Evolutionary conservation across 2,329 filamentous ascomycete genomes (phyloP), one percentile per base, ranked within the genome.

Genomic region (Aspergillus sp.): DNA sequence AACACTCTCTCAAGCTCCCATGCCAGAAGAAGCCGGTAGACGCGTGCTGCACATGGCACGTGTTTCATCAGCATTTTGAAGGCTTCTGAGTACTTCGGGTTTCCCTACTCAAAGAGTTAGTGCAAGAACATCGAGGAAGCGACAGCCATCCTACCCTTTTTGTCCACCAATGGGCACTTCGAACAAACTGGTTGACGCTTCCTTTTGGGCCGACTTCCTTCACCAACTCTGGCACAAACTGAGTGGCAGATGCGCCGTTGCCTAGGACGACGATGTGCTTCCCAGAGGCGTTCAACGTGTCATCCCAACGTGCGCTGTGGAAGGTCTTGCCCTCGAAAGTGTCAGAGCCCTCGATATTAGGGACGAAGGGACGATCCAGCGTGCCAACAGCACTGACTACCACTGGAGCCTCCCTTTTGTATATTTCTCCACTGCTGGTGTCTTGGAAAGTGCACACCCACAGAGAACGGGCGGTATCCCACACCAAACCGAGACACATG

Each of bases 251-350:
- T 22, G 31, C 30, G 6, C 51, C 51, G 19, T 54, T 54, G 0
- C 51, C 51, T 4, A 54, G 31, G 11, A 54, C 51, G 25, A 54
- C 51, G 25, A 54, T 54, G 6, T 54, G 7, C n/a, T 54, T 54
- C 4, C 17, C 28, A 3, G 22, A 2, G n/a, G n/a, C 8, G 4
- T 45, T 43, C 15, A 43, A 9, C 22, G 6, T 25, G 15, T 54
- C n/a, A 9, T 54, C 31, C 51, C 51, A 54, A 2, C 31, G n/a
- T 0, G 51, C 51, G 5, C 51, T 54, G 15, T 54, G 51, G 34
- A 54, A 54, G 15, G 23, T 25, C 7, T 25, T 43, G 2, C 51
- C 51, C 30, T 22, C 9, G 19, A 54, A 54, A 1, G 51, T 2
- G 5, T 52, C 4, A 5, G 49, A 30, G 3, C 49, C 51, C 19